Evolutionary conservation across 2,329 filamentous ascomycete genomes (phyloP).

Genomic region (Colletotrichum spinosum): DNA sequence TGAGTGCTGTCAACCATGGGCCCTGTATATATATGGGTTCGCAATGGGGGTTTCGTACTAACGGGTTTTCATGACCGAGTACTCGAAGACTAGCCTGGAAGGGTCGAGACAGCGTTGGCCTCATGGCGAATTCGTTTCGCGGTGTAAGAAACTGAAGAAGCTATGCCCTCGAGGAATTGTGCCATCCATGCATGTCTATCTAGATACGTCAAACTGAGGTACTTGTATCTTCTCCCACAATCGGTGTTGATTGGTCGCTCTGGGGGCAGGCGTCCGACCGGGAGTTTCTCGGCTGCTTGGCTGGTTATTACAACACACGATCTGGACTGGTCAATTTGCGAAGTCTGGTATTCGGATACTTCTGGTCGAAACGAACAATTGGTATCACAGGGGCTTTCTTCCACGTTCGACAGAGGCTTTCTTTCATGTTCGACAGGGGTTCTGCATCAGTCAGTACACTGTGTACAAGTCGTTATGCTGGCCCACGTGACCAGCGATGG

Average conservation of each 20-base stretch:
- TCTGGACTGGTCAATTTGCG: too few species aligned
- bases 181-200: background rate
- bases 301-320: too few species aligned
- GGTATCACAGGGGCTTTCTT: too few species aligned
- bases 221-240: too few species aligned
- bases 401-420: too few species aligned
- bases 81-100: conserved; percentile 47
- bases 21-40: background rate
- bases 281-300: conserved; percentile 22
- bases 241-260: conserved; percentile 15
- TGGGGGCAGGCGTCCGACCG: background rate
- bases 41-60: conserved; percentile 64
- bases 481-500: background rate
- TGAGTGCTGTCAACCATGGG: background rate
- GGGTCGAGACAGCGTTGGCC: conserved; percentile 49
- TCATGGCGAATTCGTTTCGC: conserved; percentile 47
- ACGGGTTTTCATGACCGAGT: conserved; percentile 83
- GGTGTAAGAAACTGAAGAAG: background rate
- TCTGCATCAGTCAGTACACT: too few species aligned
- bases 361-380: too few species aligned
- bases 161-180: too few species aligned
- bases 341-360: too few species aligned
- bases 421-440: too few species aligned
- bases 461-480: background rate
- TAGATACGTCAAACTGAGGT: background rate